phyloP scores from a whole-genome alignment of 345 rosid species.

The Trapa bicornis region DNA sequence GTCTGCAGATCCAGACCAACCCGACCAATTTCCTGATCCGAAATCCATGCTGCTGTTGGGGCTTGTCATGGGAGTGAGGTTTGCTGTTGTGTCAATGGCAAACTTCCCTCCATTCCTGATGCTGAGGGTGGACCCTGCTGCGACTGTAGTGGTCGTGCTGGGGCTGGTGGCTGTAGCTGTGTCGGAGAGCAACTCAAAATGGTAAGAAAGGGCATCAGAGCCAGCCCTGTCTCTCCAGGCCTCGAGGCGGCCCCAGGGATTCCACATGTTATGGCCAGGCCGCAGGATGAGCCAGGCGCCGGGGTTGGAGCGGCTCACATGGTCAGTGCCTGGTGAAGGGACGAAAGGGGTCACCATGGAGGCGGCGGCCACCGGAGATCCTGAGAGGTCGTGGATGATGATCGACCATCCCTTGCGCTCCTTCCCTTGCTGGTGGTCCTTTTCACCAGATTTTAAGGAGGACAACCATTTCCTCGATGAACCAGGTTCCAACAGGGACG shows the following conservation, averaged over 20 bases:
- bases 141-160: conserved; percentile 16
- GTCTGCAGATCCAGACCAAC: conserved; percentile 54
- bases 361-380: conserved; percentile 93
- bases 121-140: conserved; percentile 39
- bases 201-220: conserved; percentile 54
- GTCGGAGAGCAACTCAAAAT: conserved; percentile 66
- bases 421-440: conserved; percentile 39
- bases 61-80: conserved; percentile 46
- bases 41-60: conserved; percentile 83
- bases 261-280: conserved; percentile 78
- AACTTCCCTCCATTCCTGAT: conserved; percentile 70
- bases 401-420: conserved; percentile 95
- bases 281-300: conserved; percentile 92
- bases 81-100: conserved; percentile 49
- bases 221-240: conserved; percentile 67
- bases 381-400: conserved; percentile 87
- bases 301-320: conserved; percentile 71
- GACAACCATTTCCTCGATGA: conserved; percentile 36
- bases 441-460: conserved; percentile 32
- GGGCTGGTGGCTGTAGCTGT: conserved; percentile 24
- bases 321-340: conserved; percentile 75
- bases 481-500: conserved; percentile 20
- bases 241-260: conserved; percentile 90
- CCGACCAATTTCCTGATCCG: conserved; percentile 52
- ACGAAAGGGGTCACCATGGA: conserved; percentile 98